Conservation (phyloP, 202 grass and related monocot genomes). For the Elaeis oleifera region DNA sequence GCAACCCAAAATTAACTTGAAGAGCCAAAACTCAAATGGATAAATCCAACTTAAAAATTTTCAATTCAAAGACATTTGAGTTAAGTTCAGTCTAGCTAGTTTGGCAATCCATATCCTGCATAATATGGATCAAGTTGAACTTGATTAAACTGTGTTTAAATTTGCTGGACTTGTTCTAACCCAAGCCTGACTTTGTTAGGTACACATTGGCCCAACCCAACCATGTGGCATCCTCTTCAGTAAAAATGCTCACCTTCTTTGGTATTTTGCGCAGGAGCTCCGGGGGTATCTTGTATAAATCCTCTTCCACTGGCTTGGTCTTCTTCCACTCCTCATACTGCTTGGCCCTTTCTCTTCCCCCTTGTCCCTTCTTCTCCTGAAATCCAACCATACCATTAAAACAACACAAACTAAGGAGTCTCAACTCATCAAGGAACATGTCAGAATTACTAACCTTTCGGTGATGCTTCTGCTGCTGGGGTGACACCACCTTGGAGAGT, state of each 20-base stretch:
- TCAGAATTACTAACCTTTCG: constrained; percentile 41
- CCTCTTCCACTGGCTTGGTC: constrained; percentile 52
- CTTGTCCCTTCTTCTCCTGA: constrained; percentile 38
- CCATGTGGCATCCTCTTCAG: too few species aligned
- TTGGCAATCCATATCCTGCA: too few species aligned
- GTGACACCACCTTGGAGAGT: constrained; percentile 65
- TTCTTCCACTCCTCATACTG: constrained; percentile 43
- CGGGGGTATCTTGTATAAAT: constrained; percentile 81
- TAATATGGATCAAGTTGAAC: too few species aligned
- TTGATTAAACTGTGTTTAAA: too few species aligned
- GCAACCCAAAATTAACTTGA: too few species aligned
- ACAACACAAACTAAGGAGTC: not conserved
- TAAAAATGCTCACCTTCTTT: constrained; percentile 40
- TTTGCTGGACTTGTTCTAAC: too few species aligned
- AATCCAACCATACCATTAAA: not conserved
- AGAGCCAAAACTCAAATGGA: too few species aligned
- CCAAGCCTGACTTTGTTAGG: too few species aligned
- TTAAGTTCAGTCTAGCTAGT: too few species aligned
- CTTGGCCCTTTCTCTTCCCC: constrained; percentile 22
- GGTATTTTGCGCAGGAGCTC: constrained; percentile 64
- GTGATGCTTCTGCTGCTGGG: constrained; percentile 28
- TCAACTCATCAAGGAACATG: not conserved
- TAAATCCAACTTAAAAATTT: too few species aligned
- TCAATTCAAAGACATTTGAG: too few species aligned
- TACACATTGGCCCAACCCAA: too few species aligned